Conservation (phyloP, 139 green algal species). For the Closterium sp. region DNA sequence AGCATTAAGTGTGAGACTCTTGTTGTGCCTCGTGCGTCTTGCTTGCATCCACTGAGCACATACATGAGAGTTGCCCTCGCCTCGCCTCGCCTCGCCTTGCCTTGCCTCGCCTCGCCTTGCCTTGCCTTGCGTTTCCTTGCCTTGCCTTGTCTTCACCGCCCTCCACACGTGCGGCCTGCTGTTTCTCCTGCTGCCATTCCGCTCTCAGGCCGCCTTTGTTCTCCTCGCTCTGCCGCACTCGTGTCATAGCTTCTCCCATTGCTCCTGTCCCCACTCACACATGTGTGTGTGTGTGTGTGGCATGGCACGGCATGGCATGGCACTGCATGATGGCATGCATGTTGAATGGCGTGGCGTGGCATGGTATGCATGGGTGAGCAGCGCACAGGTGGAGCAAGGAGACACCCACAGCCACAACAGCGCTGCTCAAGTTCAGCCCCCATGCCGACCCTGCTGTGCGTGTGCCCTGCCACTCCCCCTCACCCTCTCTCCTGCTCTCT, state of each 20-base stretch:
- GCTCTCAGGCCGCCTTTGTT: background rate
- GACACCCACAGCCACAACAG: constrained; percentile 17
- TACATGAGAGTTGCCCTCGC: background rate
- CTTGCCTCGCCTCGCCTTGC: too few species aligned
- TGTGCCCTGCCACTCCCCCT: too few species aligned
- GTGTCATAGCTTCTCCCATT: background rate
- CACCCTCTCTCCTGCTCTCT: background rate
- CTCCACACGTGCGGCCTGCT: background rate
- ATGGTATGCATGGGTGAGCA: background rate
- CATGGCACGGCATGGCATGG: too few species aligned
- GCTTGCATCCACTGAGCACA: too few species aligned
- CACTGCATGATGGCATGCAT: background rate
- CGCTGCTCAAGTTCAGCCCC: constrained; percentile 37
- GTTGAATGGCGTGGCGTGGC: background rate
- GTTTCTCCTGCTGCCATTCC: background rate
- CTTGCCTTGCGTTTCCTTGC: too few species aligned
- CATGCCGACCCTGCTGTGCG: too few species aligned
- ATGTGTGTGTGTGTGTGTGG: too few species aligned
- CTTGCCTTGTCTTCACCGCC: background rate
- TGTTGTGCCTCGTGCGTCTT: background rate
- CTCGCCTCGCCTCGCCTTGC: too few species aligned
- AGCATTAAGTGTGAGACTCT: background rate
- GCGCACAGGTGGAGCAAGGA: constrained; percentile 38
- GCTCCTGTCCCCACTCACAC: background rate
- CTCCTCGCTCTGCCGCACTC: background rate